Evolutionary conservation across 106 monocot genomes (phyloP).

Genomic region (Acanthochlamys bracteata): DNA sequence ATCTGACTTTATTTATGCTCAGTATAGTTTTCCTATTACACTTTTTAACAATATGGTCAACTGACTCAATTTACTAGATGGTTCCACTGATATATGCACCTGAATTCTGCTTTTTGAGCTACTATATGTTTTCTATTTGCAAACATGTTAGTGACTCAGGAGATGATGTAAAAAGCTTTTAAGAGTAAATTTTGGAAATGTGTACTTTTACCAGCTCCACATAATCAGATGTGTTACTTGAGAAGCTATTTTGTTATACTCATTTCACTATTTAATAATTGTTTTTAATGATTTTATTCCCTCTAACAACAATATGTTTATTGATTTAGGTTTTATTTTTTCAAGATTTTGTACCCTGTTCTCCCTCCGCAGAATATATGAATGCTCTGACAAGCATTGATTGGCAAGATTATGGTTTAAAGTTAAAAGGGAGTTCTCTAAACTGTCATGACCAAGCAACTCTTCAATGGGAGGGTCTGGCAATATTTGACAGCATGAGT

Average conservation of each 20-base stretch:
- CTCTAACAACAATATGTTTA: background rate
- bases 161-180: too few species aligned
- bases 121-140: too few species aligned
- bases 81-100: too few species aligned
- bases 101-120: too few species aligned
- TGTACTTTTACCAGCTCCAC: too few species aligned
- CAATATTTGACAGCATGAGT: slow-evolving; percentile 35
- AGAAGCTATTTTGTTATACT: background rate
- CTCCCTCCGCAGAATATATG: slow-evolving; percentile 24
- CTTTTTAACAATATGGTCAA: too few species aligned
- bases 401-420: slow-evolving; percentile 71
- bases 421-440: slow-evolving; percentile 25
- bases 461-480: slow-evolving; percentile 55
- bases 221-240: too few species aligned
- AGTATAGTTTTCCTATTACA: too few species aligned
- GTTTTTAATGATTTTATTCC: background rate
- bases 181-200: too few species aligned
- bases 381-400: slow-evolving; percentile 39
- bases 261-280: background rate
- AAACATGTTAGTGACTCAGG: too few species aligned
- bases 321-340: slow-evolving; percentile 57
- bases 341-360: slow-evolving; percentile 45
- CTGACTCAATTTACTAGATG: too few species aligned
- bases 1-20: too few species aligned
- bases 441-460: slow-evolving; percentile 29